Percentiles rank a stretch among this genome's conserved stretches.
Evolutionary conservation across 768 basidiomycete species (phyloP).

Genomic region (Lactarius deliciosus): DNA sequence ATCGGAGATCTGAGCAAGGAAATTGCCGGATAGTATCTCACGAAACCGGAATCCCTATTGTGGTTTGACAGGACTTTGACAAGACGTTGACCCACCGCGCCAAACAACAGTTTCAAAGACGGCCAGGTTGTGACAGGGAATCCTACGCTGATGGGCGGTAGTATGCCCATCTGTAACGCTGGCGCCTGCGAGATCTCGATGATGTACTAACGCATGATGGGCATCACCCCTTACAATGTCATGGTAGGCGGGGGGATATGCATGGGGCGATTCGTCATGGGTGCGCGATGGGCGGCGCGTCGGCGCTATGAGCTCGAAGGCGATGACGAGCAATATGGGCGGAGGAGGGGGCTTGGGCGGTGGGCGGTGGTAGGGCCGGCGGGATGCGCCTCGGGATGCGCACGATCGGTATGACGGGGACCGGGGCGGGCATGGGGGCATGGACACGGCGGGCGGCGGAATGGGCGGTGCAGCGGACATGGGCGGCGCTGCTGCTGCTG

Average conservation of each 20-base stretch:
- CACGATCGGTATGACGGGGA: constrained; percentile 29
- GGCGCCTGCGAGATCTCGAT: constrained; percentile 32
- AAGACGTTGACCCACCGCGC: too few species aligned
- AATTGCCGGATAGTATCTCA: too few species aligned
- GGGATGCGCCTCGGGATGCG: constrained; percentile 36
- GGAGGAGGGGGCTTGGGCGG: too few species aligned
- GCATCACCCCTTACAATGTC: constrained; percentile 44
- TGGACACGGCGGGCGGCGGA: constrained; percentile 35
- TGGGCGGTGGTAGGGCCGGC: constrained; percentile 20
- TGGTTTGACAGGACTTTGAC: too few species aligned
- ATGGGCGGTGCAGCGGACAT: constrained; percentile 26
- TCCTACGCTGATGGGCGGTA: constrained; percentile 35
- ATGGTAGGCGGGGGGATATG: constrained; percentile 37
- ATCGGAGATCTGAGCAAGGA: too few species aligned
- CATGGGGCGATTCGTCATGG: constrained; percentile 37
- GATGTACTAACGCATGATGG: constrained; percentile 92
- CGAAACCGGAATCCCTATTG: too few species aligned
- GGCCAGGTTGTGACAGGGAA: constrained; percentile 33
- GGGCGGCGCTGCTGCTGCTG: too few species aligned
- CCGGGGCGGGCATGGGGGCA: constrained; percentile 20
- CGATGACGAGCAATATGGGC: constrained; percentile 35
- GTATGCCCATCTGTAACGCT: constrained; percentile 38
- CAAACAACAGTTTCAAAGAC: constrained; percentile 28
- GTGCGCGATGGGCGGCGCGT: constrained; percentile 53
- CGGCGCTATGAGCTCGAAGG: constrained; percentile 45